Evolutionary conservation across 805 yeast genomes (phyloP).

Genomic region (Candida fluviatilis): DNA sequence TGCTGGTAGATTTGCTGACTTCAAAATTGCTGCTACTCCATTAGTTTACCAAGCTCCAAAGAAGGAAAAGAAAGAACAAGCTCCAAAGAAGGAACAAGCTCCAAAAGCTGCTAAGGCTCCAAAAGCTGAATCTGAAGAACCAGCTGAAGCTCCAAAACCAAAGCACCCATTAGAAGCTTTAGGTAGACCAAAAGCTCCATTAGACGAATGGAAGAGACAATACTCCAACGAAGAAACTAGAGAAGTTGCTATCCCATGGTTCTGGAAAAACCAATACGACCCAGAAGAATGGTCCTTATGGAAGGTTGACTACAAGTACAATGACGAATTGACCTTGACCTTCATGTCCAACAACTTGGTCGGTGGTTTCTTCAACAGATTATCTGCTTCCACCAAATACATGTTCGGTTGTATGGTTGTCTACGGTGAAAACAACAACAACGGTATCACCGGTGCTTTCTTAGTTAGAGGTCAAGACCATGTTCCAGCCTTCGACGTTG

Average conservation of each 20-base stretch:
- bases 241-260: conserved; percentile 88
- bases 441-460: conserved; percentile 92
- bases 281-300: conserved; percentile 88
- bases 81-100: conserved; percentile 37
- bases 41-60: conserved; percentile 64
- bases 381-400: conserved; percentile 83
- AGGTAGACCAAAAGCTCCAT: conserved; percentile 59
- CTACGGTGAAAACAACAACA: conserved; percentile 95
- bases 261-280: conserved; percentile 87
- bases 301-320: conserved; percentile 93
- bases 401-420: conserved; percentile 88
- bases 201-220: conserved; percentile 91
- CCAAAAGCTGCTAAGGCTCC: conserved; percentile 30
- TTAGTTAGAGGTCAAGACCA: conserved; percentile 87
- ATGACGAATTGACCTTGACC: conserved; percentile 90
- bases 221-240: conserved; percentile 97
- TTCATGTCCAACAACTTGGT: conserved; percentile 96
- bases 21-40: conserved; percentile 62
- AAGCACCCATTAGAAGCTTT: conserved; percentile 85
- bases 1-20: conserved; percentile 47
- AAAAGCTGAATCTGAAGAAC: conserved; percentile 31
- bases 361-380: conserved; percentile 96
- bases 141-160: conserved; percentile 64
- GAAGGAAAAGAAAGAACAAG: conserved; percentile 60
- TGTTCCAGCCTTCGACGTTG: conserved; percentile 89